Percentiles rank a stretch among this genome's conserved stretches.
phyloP scores from a whole-genome alignment of 257 asterid genomes.

The Coffea canephora region DNA sequence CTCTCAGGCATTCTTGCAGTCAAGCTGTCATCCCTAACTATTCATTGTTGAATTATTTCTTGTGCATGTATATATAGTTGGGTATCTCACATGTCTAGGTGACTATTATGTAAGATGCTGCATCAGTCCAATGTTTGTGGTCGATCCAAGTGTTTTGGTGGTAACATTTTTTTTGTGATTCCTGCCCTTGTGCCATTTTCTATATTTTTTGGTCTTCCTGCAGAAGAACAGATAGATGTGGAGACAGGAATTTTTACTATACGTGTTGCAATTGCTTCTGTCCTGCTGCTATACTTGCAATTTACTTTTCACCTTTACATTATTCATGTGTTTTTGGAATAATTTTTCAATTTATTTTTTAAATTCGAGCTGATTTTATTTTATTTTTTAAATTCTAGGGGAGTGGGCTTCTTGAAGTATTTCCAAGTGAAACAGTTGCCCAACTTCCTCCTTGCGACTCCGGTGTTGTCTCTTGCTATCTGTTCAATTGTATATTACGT shows the following conservation, averaged over 20 bases:
- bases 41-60: too few relatives aligned
- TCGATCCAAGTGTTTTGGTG: not conserved
- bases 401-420: constrained; percentile 85
- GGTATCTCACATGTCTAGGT: too few relatives aligned
- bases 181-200: too few relatives aligned
- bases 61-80: too few relatives aligned
- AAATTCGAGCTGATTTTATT: too few relatives aligned
- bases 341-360: too few relatives aligned
- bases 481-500: constrained; percentile 61
- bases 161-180: too few relatives aligned
- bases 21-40: not conserved
- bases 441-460: constrained; percentile 85
- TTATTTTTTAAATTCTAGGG: constrained; percentile 48
- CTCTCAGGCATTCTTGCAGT: not conserved
- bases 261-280: too few relatives aligned
- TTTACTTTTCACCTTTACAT: constrained; percentile 4
- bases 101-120: too few relatives aligned
- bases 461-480: constrained; percentile 71
- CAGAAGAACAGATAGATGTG: too few relatives aligned
- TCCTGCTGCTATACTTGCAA: not conserved
- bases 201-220: too few relatives aligned
- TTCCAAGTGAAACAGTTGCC: constrained; percentile 88
- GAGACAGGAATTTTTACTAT: too few relatives aligned
- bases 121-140: not conserved
- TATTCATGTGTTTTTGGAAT: constrained; percentile 8